Base-by-base conservation (phyloP, 495 filamentous ascomycete genomes). In the Aspergillus avenaceus region DNA sequence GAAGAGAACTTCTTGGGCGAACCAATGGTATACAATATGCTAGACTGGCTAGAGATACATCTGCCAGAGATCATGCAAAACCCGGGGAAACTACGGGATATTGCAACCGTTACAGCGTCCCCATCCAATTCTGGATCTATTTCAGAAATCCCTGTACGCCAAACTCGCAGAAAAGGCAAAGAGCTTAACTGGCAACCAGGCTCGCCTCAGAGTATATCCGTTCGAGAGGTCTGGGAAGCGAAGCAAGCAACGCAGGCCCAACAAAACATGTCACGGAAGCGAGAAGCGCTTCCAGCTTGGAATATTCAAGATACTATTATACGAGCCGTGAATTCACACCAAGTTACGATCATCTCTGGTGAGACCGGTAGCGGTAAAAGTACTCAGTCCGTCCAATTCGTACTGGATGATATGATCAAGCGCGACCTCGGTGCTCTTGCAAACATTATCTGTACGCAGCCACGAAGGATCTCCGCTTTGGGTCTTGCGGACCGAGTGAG, bases 301-400 rank as follows among this genome's bases (percentile, higher is more conserved):
- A 81, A 84, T 51, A 79, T 88, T 28, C 84, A 80, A 64, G 83
- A 90, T 28, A 71, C 78, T 8, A 88, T 98, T 23, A 77, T 97
- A 22, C 59, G 76, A 11, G 82, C 87, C 3, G 84, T 97, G 16
- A 78, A 78, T 26, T 61, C 72, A 4, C 80, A 89, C 60, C 90
- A 95, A 65, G 88, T 97, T 18, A 92, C 87, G 4, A 97, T 98
- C 53, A 95, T 98, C 45, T 92, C 90, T 23, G 93, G 93, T 55
- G 93, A 97, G 69, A 98, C 93, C 6, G 93, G 93, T 46, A 95
- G 88, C 36, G 93, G 93, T 59, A 98, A 98, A 65, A 96, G 90
- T 47, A 98, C 93, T 1, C 93, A 98, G 65, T 89, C 89, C 11
- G 93, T 97, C 4, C 93, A 98, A 64, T 98, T 97, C 65, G 76